A percentile compares a stretch with the other conserved stretches of the same genome.
Conservation (phyloP, 2,329 filamentous ascomycete species). For the Verticillium albo-atrum region DNA sequence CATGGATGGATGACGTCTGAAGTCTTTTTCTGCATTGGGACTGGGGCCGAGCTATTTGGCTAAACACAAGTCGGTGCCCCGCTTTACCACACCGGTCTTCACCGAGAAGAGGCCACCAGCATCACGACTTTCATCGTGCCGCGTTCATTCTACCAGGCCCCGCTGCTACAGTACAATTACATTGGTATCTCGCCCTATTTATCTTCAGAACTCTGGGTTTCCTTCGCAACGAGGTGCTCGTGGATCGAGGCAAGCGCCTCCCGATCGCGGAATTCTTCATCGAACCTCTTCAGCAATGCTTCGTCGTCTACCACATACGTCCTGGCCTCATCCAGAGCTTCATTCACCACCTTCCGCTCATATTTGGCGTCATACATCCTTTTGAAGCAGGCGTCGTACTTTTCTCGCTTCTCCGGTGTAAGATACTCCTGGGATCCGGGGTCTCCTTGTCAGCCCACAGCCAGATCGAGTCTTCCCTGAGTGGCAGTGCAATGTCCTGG, state of each 20-base stretch:
- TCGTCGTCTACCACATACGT: neutral
- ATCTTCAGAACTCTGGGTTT: neutral
- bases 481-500: neutral
- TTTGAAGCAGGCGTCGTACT: neutral
- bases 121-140: neutral
- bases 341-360: neutral
- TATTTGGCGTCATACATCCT: neutral
- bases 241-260: neutral
- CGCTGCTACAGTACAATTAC: no score
- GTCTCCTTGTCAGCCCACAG: neutral
- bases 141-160: no score
- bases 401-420: neutral
- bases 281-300: neutral
- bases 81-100: neutral
- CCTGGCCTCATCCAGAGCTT: neutral
- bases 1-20: conserved; percentile 5
- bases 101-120: neutral
- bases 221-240: neutral
- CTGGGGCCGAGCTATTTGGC: neutral
- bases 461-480: neutral
- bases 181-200: no score
- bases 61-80: neutral
- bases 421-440: neutral
- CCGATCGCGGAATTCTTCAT: neutral
- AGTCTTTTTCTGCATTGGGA: conserved; percentile 4